These are phyloP conservation scores for Euphrasia confusa DNA, from an alignment of 257 asterid genomes.

Conservation along the genomic window DNA sequence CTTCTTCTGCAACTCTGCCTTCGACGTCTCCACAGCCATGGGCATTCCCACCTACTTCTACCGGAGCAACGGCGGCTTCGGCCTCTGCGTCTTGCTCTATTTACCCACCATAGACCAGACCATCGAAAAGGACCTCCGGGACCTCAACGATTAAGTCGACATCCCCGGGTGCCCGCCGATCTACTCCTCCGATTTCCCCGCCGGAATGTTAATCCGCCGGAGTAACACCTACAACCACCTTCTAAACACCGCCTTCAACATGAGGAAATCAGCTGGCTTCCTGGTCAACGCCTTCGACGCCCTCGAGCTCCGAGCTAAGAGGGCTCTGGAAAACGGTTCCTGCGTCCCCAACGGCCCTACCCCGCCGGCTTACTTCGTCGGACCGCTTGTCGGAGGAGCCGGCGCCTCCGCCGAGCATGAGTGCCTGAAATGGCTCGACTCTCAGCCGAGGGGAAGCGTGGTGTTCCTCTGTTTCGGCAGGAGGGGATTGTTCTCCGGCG, in stretches of 20 bases:
- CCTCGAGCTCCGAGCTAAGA: conserved; percentile 25
- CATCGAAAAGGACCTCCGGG: conserved; percentile 4
- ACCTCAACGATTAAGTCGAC: not conserved
- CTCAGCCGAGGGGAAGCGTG: conserved; percentile 33
- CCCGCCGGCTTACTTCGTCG: conserved; percentile 25
- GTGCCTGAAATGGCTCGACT: conserved; percentile 27
- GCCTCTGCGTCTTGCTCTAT: not conserved
- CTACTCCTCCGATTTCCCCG: conserved; percentile 21
- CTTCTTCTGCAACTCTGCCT: conserved; percentile 27
- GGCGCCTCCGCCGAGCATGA: conserved; percentile 3
- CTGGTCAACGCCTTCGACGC: conserved; percentile 14
- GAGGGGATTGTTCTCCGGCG: conserved; percentile 18
- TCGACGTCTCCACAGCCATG: conserved; percentile 25
- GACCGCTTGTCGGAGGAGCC: conserved; percentile 6
- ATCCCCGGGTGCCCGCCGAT: conserved; percentile 30
- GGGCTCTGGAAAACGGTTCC: conserved; percentile 19
- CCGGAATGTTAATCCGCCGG: not conserved
- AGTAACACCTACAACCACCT: conserved; percentile 21
- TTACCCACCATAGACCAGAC: conserved; percentile 23
- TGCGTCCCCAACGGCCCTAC: conserved; percentile 22
- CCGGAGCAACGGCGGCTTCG: conserved; percentile 18
- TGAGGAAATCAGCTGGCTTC: conserved; percentile 26
- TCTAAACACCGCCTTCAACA: conserved; percentile 8
- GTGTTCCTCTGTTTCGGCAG: conserved; percentile 36
- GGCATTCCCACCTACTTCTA: conserved; percentile 30